phyloP scores from a whole-genome alignment of 2,329 filamentous ascomycete genomes.

The Chaetothyriales sp. region DNA sequence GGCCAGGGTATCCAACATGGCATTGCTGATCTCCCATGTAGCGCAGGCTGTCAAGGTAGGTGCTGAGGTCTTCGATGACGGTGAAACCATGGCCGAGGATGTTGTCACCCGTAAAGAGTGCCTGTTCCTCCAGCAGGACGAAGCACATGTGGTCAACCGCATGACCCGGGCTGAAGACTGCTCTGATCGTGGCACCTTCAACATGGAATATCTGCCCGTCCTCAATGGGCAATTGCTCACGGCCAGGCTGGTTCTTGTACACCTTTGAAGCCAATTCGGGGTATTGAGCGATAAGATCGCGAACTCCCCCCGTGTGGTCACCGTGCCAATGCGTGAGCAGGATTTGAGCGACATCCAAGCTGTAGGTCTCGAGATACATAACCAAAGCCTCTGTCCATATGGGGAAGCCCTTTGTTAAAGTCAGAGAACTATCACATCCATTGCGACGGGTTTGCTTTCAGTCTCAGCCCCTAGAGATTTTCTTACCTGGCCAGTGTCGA shows the following conservation, averaged over 20 bases:
- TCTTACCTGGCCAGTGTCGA: constrained; percentile 25
- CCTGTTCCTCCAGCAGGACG: constrained; percentile 54
- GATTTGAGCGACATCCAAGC: too few species aligned
- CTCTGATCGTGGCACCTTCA: constrained; percentile 28
- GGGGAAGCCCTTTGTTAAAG: constrained; percentile 11
- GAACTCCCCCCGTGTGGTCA: constrained; percentile 32
- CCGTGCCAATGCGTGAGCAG: constrained; percentile 34
- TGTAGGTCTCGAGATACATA: too few species aligned
- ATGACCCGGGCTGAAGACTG: constrained; percentile 49
- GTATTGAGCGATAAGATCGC: constrained; percentile 25
- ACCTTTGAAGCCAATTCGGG: constrained; percentile 20
- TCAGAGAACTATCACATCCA: too few species aligned
- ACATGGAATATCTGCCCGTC: constrained; percentile 28
- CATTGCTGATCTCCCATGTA: too few species aligned
- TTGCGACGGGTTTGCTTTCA: too few species aligned
- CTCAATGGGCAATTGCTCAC: constrained; percentile 23
- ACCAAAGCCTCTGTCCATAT: constrained; percentile 20
- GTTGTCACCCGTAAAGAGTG: constrained; percentile 71
- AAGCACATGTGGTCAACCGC: constrained; percentile 66
- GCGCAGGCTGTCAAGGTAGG: too few species aligned
- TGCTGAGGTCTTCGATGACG: too few species aligned
- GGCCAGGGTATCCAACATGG: too few species aligned
- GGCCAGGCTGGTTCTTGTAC: constrained; percentile 26
- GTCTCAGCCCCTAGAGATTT: too few species aligned
- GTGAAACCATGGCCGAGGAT: constrained; percentile 54